phyloP scores from a whole-genome alignment of 495 filamentous ascomycete genomes.

The Aspergillus sclerotiicarbonarius region DNA sequence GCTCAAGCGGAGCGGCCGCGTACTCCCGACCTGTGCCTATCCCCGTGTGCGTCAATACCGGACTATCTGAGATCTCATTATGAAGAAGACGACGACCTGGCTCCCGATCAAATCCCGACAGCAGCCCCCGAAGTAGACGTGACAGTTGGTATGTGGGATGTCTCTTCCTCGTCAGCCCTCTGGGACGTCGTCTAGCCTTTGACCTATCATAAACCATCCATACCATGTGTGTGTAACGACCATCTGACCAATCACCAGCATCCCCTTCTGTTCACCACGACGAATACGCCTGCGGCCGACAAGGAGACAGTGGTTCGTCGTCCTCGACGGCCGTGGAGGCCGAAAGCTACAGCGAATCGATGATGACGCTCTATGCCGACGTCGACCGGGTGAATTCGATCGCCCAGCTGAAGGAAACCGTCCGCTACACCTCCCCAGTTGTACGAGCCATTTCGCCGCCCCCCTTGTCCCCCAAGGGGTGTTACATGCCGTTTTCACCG shows the following conservation, averaged over 20 bases:
- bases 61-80: conserved; percentile 20
- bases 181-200: conserved; percentile 4
- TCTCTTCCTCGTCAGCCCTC: background rate
- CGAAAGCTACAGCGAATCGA: conserved; percentile 40
- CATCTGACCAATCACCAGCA: conserved; percentile 19
- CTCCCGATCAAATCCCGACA: conserved; percentile 27
- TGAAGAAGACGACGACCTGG: conserved; percentile 24
- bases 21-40: conserved; percentile 37
- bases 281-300: conserved; percentile 28
- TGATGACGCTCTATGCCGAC: conserved; percentile 39
- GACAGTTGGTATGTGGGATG: conserved; percentile 29
- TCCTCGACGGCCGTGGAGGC: conserved; percentile 42
- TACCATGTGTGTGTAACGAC: conserved; percentile 1
- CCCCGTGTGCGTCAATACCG: conserved; percentile 37
- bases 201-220: background rate
- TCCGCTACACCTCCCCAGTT: conserved; percentile 36
- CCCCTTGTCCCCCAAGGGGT: conserved; percentile 29
- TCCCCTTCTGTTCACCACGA: conserved; percentile 19
- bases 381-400: conserved; percentile 31
- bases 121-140: conserved; percentile 13
- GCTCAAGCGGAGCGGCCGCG: conserved; percentile 38
- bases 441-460: conserved; percentile 33
- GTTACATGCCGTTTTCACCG: conserved; percentile 35
- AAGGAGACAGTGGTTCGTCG: conserved; percentile 32
- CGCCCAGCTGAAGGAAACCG: conserved; percentile 35